phyloP scores from a whole-genome alignment of 1,139 yeast species.

The Kazachstania sp. region DNA sequence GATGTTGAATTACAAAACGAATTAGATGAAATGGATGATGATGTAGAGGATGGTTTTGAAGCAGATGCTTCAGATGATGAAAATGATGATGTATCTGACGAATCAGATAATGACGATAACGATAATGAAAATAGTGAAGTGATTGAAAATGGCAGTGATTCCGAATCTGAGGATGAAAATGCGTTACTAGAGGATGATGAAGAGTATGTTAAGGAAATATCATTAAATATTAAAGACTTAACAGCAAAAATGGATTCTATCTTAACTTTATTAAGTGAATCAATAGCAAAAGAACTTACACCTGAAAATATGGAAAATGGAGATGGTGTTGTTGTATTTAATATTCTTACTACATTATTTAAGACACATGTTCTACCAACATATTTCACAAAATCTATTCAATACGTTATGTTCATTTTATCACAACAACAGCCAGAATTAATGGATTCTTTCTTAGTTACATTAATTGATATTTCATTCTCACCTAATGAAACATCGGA shows the following conservation, averaged over 20 bases:
- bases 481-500: slow-evolving; percentile 58
- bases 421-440: slow-evolving; percentile 78
- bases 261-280: slow-evolving; percentile 46
- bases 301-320: slow-evolving; percentile 48
- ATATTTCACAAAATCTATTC: slow-evolving; percentile 84
- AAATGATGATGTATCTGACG: slow-evolving; percentile 22
- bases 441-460: slow-evolving; percentile 76
- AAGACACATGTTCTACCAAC: slow-evolving; percentile 82
- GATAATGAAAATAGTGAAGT: slow-evolving; percentile 42
- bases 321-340: slow-evolving; percentile 64
- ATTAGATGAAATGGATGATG: slow-evolving; percentile 76
- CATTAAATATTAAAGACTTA: slow-evolving; percentile 46
- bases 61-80: slow-evolving; percentile 61
- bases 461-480: slow-evolving; percentile 77
- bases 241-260: slow-evolving; percentile 65
- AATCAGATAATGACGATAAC: slow-evolving; percentile 36
- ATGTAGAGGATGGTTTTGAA: slow-evolving; percentile 56
- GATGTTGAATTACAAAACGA: slow-evolving; percentile 94
- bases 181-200: slow-evolving; percentile 34
- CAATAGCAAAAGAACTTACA: slow-evolving; percentile 44
- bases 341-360: slow-evolving; percentile 67
- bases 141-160: slow-evolving; percentile 58
- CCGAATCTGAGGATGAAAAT: slow-evolving; percentile 26
- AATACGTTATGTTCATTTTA: slow-evolving; percentile 71
- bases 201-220: slow-evolving; percentile 39